These are phyloP conservation scores for Trametes cinnabarina DNA, from an alignment of 768 basidiomycete genomes.

Conservation along the genomic window DNA sequence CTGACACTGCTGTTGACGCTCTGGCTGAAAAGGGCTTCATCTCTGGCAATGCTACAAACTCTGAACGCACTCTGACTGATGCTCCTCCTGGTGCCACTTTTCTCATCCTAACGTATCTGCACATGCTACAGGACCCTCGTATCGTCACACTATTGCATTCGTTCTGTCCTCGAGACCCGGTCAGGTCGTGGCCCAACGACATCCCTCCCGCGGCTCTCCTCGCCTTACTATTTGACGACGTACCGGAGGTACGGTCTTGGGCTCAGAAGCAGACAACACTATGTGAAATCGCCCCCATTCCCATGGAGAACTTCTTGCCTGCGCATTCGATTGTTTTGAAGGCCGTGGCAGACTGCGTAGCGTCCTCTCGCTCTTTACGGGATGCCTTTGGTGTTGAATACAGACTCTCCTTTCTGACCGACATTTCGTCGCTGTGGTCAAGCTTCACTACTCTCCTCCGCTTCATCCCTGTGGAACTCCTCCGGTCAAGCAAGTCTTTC, in stretches of 20 bases:
- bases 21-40: constrained; percentile 33
- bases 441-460: constrained; percentile 46
- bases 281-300: constrained; percentile 43
- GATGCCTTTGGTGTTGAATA: constrained; percentile 4
- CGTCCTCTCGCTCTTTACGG: constrained; percentile 1
- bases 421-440: constrained; percentile 53
- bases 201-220: constrained; percentile 61
- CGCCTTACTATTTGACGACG: constrained; percentile 52
- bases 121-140: constrained; percentile 49
- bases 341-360: constrained; percentile 31
- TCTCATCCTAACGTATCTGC: constrained; percentile 61
- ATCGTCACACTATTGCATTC: constrained; percentile 43
- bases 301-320: constrained; percentile 44
- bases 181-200: constrained; percentile 55
- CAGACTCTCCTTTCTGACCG: constrained; percentile 33
- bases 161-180: constrained; percentile 35
- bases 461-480: constrained; percentile 47
- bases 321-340: constrained; percentile 48
- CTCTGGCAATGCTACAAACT: background rate
- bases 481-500: constrained; percentile 35
- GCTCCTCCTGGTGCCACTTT: constrained; percentile 54
- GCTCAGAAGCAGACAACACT: constrained; percentile 45
- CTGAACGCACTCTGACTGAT: constrained; percentile 34
- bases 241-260: constrained; percentile 55
- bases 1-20: constrained; percentile 47